Evolutionary conservation across 2,329 filamentous ascomycete genomes (phyloP).

Genomic region (Pseudonectria foliicola): DNA sequence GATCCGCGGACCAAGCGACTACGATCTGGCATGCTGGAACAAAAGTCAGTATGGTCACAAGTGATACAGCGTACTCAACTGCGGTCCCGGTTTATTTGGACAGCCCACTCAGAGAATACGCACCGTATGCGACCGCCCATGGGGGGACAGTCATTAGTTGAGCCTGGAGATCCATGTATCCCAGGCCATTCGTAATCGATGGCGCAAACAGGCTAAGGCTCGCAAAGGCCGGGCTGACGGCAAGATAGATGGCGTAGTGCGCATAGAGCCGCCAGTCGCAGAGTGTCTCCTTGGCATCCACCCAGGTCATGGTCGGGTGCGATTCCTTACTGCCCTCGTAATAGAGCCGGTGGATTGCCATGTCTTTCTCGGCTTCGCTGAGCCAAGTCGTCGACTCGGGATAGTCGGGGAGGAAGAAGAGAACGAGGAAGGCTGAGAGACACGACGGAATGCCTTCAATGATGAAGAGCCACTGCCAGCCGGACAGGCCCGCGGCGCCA

Average conservation of each 20-base stretch:
- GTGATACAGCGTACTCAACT: background rate
- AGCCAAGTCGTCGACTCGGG: slow-evolving; percentile 60
- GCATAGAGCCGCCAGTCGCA: slow-evolving; percentile 63
- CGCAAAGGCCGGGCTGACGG: slow-evolving; percentile 48
- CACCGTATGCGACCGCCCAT: slow-evolving; percentile 52
- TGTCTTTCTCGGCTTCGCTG: slow-evolving; percentile 48
- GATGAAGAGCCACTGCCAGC: slow-evolving; percentile 63
- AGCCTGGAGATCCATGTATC: slow-evolving; percentile 43
- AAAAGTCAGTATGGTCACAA: slow-evolving; percentile 3
- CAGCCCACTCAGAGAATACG: slow-evolving; percentile 7
- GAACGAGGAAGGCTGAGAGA: slow-evolving; percentile 52
- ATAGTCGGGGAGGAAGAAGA: slow-evolving; percentile 62
- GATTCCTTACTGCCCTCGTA: slow-evolving; percentile 46
- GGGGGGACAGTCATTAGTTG: slow-evolving; percentile 63
- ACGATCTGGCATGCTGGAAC: slow-evolving; percentile 31
- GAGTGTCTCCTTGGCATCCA: slow-evolving; percentile 61
- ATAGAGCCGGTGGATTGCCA: slow-evolving; percentile 40
- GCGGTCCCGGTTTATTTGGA: no score
- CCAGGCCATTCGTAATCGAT: slow-evolving; percentile 50
- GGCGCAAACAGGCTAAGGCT: slow-evolving; percentile 56
- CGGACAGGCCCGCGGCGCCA: slow-evolving; percentile 49
- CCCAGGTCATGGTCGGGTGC: slow-evolving; percentile 56
- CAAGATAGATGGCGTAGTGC: slow-evolving; percentile 49
- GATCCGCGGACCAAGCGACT: slow-evolving; percentile 55
- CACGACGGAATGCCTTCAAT: slow-evolving; percentile 60